These are phyloP conservation scores for Diplodia scrobiculata DNA, from an alignment of 2,329 filamentous ascomycete species.

Conservation along the genomic window DNA sequence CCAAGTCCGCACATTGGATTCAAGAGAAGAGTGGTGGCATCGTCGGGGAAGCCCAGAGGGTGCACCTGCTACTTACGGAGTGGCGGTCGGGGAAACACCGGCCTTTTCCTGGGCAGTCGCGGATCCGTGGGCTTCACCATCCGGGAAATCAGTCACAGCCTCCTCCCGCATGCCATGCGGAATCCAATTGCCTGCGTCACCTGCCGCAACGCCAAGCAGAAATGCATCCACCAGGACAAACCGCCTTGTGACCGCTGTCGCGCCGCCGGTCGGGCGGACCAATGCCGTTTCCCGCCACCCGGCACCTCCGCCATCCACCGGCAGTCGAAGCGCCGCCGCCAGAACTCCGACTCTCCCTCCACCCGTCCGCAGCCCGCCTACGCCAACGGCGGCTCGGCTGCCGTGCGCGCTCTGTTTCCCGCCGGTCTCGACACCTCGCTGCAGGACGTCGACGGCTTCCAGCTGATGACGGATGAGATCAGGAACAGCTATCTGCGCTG, in stretches of 20 bases:
- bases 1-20: too few relatives aligned
- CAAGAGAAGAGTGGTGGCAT: too few relatives aligned
- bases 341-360: conserved; percentile 33
- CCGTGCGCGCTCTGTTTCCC: conserved; percentile 20
- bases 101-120: background rate
- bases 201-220: conserved; percentile 46
- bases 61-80: background rate
- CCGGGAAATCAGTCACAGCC: background rate
- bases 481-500: conserved; percentile 48
- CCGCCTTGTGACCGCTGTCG: conserved; percentile 47
- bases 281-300: conserved; percentile 44
- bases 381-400: conserved; percentile 36
- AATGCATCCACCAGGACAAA: conserved; percentile 45
- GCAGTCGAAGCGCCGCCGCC: conserved; percentile 43
- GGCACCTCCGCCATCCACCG: conserved; percentile 45
- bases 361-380: conserved; percentile 24
- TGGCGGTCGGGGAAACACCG: conserved; percentile 7
- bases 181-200: conserved; percentile 46
- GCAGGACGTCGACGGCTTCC: conserved; percentile 44
- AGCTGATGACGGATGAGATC: conserved; percentile 47
- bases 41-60: too few relatives aligned
- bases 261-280: conserved; percentile 38
- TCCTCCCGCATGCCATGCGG: conserved; percentile 44
- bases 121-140: conserved; percentile 8
- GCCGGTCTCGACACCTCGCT: conserved; percentile 31